Conservation (phyloP, 2,329 filamentous ascomycete genomes). For the Hypomyces perniciosus region DNA sequence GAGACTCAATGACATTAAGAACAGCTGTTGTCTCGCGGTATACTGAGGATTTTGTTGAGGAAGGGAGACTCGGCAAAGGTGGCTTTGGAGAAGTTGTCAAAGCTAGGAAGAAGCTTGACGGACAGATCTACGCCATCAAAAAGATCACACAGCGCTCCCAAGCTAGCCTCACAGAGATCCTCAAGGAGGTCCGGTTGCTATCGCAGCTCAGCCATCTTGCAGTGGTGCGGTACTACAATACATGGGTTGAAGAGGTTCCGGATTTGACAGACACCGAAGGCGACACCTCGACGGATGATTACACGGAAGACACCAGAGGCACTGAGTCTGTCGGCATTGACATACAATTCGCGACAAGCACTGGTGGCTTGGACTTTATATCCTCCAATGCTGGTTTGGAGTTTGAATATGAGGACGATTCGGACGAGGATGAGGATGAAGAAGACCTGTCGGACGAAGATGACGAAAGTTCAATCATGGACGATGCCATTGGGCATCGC, state of each 20-base stretch:
- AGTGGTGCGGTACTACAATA: conserved; percentile 85
- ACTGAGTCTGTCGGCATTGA: conserved; percentile 36
- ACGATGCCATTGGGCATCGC: conserved; percentile 24
- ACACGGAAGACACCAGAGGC: conserved; percentile 30
- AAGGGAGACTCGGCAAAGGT: conserved; percentile 82
- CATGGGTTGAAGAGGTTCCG: conserved; percentile 76
- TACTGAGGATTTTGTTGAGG: conserved; percentile 82
- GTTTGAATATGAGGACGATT: conserved; percentile 60
- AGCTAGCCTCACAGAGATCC: conserved; percentile 70
- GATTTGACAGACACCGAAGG: conserved; percentile 51
- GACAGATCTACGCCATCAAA: conserved; percentile 91
- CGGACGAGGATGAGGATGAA: conserved; percentile 39
- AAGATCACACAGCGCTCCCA: conserved; percentile 84
- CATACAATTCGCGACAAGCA: conserved; percentile 63
- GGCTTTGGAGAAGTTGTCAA: conserved; percentile 97
- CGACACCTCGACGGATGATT: conserved; percentile 49
- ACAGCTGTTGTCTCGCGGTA: conserved; percentile 62
- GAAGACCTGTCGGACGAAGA: conserved; percentile 42
- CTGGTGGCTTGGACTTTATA: conserved; percentile 85
- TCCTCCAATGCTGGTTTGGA: conserved; percentile 77
- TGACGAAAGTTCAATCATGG: conserved; percentile 32
- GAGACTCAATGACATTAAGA: conserved; percentile 55
- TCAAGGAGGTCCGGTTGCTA: conserved; percentile 80
- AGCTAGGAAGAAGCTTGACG: conserved; percentile 88
- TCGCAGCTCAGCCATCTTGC: conserved; percentile 88